These are phyloP conservation scores for Ogataea trehalophila DNA, from an alignment of 805 yeast genomes.

Conservation along the genomic window DNA sequence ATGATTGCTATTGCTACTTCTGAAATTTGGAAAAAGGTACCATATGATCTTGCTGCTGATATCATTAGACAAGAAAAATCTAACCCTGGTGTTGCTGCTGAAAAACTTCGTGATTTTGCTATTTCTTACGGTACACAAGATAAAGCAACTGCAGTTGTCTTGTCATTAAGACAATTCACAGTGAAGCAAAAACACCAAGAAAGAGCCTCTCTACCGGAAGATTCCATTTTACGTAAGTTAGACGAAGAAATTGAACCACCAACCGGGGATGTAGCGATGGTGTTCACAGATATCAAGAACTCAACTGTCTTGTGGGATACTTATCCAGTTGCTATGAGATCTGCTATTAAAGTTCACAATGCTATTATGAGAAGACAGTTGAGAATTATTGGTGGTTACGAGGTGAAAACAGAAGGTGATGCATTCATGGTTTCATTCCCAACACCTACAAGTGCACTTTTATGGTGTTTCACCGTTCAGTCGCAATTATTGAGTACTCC, in stretches of 20 bases:
- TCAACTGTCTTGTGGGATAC: slow-evolving; percentile 93
- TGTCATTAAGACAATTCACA: slow-evolving; percentile 57
- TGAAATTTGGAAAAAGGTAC: slow-evolving; percentile 79
- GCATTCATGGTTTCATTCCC: slow-evolving; percentile 98
- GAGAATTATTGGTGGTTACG: slow-evolving; percentile 93
- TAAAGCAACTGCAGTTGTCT: slow-evolving; percentile 74
- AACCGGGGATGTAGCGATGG: slow-evolving; percentile 89
- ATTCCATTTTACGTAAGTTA: slow-evolving; percentile 72
- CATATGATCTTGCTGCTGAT: slow-evolving; percentile 85
- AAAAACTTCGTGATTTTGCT: slow-evolving; percentile 88
- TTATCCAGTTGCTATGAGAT: slow-evolving; percentile 89
- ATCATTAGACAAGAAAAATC: slow-evolving; percentile 75
- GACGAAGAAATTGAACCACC: slow-evolving; percentile 95
- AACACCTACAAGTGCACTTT: slow-evolving; percentile 79
- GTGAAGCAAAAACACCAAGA: slow-evolving; percentile 32
- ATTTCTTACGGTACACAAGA: slow-evolving; percentile 85
- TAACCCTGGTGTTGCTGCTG: slow-evolving; percentile 89
- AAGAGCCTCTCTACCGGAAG: slow-evolving; percentile 53
- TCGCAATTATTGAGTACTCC: slow-evolving; percentile 67
- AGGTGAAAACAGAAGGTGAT: slow-evolving; percentile 98
- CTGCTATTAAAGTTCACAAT: slow-evolving; percentile 93
- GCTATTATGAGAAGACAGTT: slow-evolving; percentile 90
- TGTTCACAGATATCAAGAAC: slow-evolving; percentile 94
- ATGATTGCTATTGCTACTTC: slow-evolving; percentile 79
- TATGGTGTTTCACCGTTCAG: slow-evolving; percentile 95